Evolutionary conservation across 768 basidiomycete species (phyloP).

Genomic region (Collybiopsis confluens): DNA sequence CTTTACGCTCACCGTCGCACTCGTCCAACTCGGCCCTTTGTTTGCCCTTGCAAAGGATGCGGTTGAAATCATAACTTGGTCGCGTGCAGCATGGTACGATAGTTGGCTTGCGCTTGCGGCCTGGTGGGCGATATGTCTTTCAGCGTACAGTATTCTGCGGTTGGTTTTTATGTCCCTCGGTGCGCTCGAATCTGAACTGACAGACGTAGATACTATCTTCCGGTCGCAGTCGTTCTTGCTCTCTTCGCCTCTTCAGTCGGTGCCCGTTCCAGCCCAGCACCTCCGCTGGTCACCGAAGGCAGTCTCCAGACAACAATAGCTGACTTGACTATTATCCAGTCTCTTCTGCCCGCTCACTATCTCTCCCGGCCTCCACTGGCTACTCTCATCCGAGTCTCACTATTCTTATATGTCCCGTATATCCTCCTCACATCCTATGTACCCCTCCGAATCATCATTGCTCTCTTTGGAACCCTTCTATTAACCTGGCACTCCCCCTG

Average conservation of each 20-base stretch:
- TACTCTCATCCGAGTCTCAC: constrained; percentile 51
- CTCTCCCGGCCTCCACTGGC: constrained; percentile 23
- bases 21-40: constrained; percentile 58
- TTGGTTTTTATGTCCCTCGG: constrained; percentile 18
- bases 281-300: constrained; percentile 47
- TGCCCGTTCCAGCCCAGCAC: constrained; percentile 10
- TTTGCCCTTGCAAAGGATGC: constrained; percentile 39
- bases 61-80: constrained; percentile 56
- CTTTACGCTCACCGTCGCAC: constrained; percentile 51
- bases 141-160: constrained; percentile 49
- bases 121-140: constrained; percentile 79
- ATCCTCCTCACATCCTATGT: constrained; percentile 60
- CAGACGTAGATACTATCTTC: constrained; percentile 52
- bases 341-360: constrained; percentile 43
- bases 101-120: constrained; percentile 60
- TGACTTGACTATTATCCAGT: constrained; percentile 63
- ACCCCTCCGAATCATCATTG: constrained; percentile 58
- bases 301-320: constrained; percentile 51
- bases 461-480: constrained; percentile 51
- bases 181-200: neutral
- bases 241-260: constrained; percentile 22
- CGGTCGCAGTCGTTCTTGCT: constrained; percentile 41
- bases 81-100: constrained; percentile 46
- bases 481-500: constrained; percentile 69
- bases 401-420: constrained; percentile 60